phyloP scores from a whole-genome alignment of 1,284 basidiomycete genomes.

The Cryptococcus sp. region DNA sequence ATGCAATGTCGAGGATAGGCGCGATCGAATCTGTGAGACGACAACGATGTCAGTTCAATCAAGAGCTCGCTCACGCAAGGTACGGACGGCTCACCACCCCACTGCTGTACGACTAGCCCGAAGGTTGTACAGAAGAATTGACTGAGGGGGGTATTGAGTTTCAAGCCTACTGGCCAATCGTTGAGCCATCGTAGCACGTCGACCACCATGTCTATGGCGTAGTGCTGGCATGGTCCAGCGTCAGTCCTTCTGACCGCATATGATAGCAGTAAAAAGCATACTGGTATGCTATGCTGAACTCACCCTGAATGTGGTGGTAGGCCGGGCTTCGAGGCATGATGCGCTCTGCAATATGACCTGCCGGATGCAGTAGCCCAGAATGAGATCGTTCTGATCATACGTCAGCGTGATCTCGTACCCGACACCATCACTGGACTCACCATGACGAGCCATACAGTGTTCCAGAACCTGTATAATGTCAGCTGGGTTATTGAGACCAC shows the following conservation, averaged over 20 bases:
- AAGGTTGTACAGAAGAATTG: slow-evolving; percentile 75
- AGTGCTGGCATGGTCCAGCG: background rate
- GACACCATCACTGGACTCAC: slow-evolving; percentile 19
- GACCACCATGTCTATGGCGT: slow-evolving; percentile 22
- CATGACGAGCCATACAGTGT: slow-evolving; percentile 82
- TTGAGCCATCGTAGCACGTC: slow-evolving; percentile 68
- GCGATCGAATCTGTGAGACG: slow-evolving; percentile 13
- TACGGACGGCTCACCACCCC: slow-evolving; percentile 63
- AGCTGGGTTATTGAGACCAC: slow-evolving; percentile 28
- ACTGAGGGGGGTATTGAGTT: slow-evolving; percentile 92
- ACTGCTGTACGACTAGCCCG: slow-evolving; percentile 63
- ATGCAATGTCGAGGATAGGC: slow-evolving; percentile 14
- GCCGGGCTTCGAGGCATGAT: slow-evolving; percentile 13
- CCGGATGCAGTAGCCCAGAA: slow-evolving; percentile 32
- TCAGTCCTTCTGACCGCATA: slow-evolving; percentile 3
- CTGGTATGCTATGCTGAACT: slow-evolving; percentile 14
- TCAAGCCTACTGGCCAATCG: slow-evolving; percentile 93
- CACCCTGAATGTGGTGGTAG: slow-evolving; percentile 31
- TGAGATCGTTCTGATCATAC: slow-evolving; percentile 64
- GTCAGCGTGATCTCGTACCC: too few relatives aligned
- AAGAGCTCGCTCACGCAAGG: too few relatives aligned
- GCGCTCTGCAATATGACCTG: slow-evolving; percentile 16
- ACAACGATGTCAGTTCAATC: too few relatives aligned
- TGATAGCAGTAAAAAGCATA: slow-evolving; percentile 54
- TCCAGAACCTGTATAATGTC: slow-evolving; percentile 70